A percentile compares a stretch with the other conserved stretches of the same genome.
Conservation (phyloP, 2,329 filamentous ascomycete genomes). For the Mycogone perniciosa region DNA sequence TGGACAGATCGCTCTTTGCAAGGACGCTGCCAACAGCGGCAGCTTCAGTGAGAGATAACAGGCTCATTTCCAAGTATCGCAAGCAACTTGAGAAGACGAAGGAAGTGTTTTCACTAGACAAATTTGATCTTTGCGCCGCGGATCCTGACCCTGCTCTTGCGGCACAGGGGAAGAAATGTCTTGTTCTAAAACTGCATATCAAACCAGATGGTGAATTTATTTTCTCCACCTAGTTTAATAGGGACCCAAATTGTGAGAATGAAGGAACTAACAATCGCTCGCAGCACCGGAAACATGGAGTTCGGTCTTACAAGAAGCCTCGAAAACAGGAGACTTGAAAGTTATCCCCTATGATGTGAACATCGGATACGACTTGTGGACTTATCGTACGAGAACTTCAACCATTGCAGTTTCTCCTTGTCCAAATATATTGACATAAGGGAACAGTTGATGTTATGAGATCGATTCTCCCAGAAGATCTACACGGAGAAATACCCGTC, state of each 20-base stretch:
- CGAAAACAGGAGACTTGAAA: constrained; percentile 60
- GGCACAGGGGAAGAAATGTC: constrained; percentile 52
- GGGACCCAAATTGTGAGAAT: background rate
- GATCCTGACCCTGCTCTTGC: constrained; percentile 54
- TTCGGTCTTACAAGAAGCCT: constrained; percentile 58
- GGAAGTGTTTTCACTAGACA: constrained; percentile 60
- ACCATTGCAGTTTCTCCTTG: background rate
- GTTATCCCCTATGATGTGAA: constrained; percentile 69
- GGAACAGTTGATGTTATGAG: constrained; percentile 69
- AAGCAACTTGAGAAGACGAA: constrained; percentile 57
- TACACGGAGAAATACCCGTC: constrained; percentile 72
- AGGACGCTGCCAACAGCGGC: constrained; percentile 71
- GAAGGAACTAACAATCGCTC: background rate
- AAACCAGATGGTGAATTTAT: constrained; percentile 25
- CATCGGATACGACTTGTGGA: constrained; percentile 82
- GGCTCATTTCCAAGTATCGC: constrained; percentile 66
- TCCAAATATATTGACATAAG: background rate
- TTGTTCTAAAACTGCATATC: constrained; percentile 53
- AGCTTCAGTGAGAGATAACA: constrained; percentile 68
- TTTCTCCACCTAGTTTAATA: background rate
- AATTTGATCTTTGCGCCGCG: constrained; percentile 55
- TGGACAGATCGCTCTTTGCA: constrained; percentile 79
- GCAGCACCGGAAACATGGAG: constrained; percentile 66
- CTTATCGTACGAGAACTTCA: constrained; percentile 51
- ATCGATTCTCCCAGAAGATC: constrained; percentile 72